These are phyloP conservation scores for Chaetomiaceae sp. DNA, from an alignment of 2,329 filamentous ascomycete species.

Conservation along the genomic window DNA sequence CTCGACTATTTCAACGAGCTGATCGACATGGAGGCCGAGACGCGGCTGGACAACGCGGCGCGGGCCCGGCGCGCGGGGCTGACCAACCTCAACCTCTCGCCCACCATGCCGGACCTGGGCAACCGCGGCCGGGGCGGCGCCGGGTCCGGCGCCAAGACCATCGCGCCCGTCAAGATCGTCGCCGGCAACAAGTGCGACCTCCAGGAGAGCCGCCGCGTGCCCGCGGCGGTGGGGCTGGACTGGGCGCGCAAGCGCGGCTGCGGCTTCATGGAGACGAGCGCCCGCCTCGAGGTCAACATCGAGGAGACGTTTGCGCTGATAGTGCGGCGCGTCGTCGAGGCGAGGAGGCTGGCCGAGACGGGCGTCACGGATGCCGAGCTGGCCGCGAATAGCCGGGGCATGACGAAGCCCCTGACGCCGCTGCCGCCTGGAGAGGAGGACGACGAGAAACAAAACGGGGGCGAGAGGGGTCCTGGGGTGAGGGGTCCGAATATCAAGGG, in stretches of 20 bases:
- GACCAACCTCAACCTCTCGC: slow-evolving; percentile 31
- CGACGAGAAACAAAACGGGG: slow-evolving; percentile 32
- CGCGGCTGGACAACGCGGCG: slow-evolving; percentile 57
- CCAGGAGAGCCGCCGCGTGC: slow-evolving; percentile 62
- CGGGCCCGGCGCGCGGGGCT: slow-evolving; percentile 46
- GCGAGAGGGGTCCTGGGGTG: slow-evolving; percentile 40
- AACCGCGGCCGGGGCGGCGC: slow-evolving; percentile 23
- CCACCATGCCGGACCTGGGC: slow-evolving; percentile 16
- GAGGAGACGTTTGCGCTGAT: slow-evolving; percentile 80
- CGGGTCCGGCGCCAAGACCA: slow-evolving; percentile 44
- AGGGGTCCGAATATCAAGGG: slow-evolving; percentile 42
- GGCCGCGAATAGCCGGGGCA: slow-evolving; percentile 46
- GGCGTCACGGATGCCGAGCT: slow-evolving; percentile 36
- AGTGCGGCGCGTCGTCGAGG: slow-evolving; percentile 58
- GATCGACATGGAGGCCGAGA: slow-evolving; percentile 78
- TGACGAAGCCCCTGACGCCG: slow-evolving; percentile 56
- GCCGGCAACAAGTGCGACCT: slow-evolving; percentile 85
- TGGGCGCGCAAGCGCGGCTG: slow-evolving; percentile 70
- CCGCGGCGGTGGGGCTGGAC: slow-evolving; percentile 67
- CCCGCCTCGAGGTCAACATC: slow-evolving; percentile 78
- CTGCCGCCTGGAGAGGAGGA: slow-evolving; percentile 36
- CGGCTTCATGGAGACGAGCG: slow-evolving; percentile 88
- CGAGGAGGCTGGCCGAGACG: slow-evolving; percentile 47
- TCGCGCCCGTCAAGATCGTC: slow-evolving; percentile 74
- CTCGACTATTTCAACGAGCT: slow-evolving; percentile 77